Evolutionary conservation across 2,329 filamentous ascomycete genomes (phyloP).

Genomic region (Fusarium agapanthi): DNA sequence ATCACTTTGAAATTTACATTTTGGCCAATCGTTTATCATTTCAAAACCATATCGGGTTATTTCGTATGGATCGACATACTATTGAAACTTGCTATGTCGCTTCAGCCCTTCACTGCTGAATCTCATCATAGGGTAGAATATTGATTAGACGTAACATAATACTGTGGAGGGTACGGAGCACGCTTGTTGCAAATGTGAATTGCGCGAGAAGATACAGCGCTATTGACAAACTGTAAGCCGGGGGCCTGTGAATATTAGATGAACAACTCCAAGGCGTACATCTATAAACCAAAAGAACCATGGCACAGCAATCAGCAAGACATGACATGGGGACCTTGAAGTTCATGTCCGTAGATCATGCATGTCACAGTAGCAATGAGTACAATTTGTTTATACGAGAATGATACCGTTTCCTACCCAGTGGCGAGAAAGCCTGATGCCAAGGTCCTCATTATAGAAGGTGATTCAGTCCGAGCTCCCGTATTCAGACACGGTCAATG

Average conservation of each 20-base stretch:
- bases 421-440: neutral
- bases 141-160: neutral
- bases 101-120: neutral
- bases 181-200: neutral
- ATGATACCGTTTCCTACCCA: neutral
- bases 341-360: neutral
- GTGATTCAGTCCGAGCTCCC: neutral
- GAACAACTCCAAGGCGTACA: neutral
- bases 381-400: neutral
- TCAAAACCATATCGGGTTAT: too few relatives aligned
- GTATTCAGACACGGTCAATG: neutral
- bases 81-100: neutral
- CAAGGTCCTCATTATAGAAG: slow-evolving; percentile 3
- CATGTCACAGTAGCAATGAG: neutral
- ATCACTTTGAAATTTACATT: neutral
- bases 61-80: neutral
- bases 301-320: neutral
- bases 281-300: neutral
- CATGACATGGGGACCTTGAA: neutral
- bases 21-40: neutral
- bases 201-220: neutral
- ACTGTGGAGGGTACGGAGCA: neutral
- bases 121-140: too few relatives aligned
- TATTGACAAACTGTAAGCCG: neutral
- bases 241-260: neutral